Base-by-base conservation (phyloP, 1,284 basidiomycete genomes). In the Cutaneotrichosporon dermatis region DNA sequence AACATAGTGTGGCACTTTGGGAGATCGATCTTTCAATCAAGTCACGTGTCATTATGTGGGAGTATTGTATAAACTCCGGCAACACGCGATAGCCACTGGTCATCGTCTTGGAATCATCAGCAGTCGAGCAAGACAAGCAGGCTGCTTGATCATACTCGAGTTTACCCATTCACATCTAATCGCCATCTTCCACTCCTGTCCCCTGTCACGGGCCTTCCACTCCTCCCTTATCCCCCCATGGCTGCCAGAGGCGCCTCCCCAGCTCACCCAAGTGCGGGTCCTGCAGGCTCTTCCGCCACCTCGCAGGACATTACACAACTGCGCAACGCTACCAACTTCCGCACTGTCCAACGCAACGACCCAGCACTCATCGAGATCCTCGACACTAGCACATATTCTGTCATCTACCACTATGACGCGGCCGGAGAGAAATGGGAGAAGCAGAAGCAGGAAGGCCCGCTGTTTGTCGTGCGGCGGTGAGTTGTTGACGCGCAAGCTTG, bases 371-470 rank as follows among this genome's bases (percentile, higher is more conserved):
- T 45, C 11, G 69, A 70, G 48, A 75, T 77, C 44, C 51, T 75
- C 44, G 72, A 75, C 60, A 74, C 71, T 7, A 67, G 63, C 25
- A 68, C 66, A 1, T 73, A 75, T 60, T 66, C 67, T 12, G 68
- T 70, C 12, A 67, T 75, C 11, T 76, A 74, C 57, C 68, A 70
- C 40, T 74, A 69, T 54, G 69, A 73, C 48, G 71, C 66, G 34
- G 60, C 43, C 2, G 61, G 60, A 10, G 64, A 57, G 13, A 64
- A 67, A 44, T 76, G 75, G 75, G 66, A 68, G 56, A 76, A 75
- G 66, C 69, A 74, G 64, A 76, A 76, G 59, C 66, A 69, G 64
- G 75, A 76, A 57, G 75, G 75, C 35, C 67, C 72, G 11, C 54
- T 74, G 45, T 77, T 77, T 54, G 65, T 77, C 33, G 71, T 77